A percentile compares a stretch with the other conserved stretches of the same genome.
Conservation (phyloP, 2,329 filamentous ascomycete genomes). For the Boeremia lycopersici region DNA sequence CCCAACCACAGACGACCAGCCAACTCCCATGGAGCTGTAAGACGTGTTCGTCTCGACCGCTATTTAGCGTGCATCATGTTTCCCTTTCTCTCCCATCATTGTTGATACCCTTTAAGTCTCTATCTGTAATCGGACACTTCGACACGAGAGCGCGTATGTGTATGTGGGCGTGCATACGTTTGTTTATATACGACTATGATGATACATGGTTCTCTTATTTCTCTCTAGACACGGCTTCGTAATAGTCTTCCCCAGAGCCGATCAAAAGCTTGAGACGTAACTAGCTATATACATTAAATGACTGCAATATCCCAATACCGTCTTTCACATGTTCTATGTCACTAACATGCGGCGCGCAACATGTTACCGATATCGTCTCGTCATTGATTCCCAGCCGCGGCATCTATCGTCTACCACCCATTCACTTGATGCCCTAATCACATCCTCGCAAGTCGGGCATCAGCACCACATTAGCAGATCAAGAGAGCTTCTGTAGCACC, state of each 20-base stretch:
- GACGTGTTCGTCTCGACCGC: constrained; percentile 7
- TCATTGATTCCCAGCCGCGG: background rate
- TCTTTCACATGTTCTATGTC: too few species aligned
- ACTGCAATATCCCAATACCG: background rate
- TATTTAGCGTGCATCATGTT: background rate
- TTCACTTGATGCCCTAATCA: background rate
- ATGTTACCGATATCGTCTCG: background rate
- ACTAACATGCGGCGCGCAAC: too few species aligned
- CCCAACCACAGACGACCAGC: background rate
- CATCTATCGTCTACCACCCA: background rate
- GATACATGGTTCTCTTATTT: background rate
- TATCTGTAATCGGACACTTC: background rate
- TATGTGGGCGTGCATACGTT: background rate
- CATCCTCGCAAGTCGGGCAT: background rate
- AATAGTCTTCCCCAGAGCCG: background rate
- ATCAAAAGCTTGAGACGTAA: background rate
- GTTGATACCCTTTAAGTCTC: constrained; percentile 25
- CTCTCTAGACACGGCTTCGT: background rate
- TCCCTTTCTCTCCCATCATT: constrained; percentile 11
- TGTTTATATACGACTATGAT: background rate
- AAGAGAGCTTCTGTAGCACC: background rate
- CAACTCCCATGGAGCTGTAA: constrained; percentile 15
- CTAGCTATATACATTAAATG: constrained; percentile 7
- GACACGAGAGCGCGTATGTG: constrained; percentile 6
- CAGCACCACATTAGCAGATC: background rate